Evolutionary conservation across 2,329 filamentous ascomycete species (phyloP), one percentile per base, ranked within the genome.

Genomic region (Nigrospora oryzae): DNA sequence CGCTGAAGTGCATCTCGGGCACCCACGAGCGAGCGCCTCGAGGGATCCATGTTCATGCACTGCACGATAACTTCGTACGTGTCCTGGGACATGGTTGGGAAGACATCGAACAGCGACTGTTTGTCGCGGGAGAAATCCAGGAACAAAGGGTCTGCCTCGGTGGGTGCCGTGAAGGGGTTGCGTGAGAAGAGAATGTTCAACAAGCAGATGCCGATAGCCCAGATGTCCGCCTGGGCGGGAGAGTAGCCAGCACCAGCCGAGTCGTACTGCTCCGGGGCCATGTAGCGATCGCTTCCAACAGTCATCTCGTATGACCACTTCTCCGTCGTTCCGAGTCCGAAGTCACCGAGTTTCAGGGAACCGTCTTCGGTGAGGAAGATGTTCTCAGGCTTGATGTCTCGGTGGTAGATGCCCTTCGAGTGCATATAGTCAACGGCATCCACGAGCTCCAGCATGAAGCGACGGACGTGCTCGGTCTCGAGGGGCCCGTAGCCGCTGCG

Each of bases 381-480:
- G 73, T 98, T 98, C 75, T 98, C 93, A 0, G 93, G 93, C 72
- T 98, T 98, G 79, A 98, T 96, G 66, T 98, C 93, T 49, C 93
- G 87, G 63, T 98, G 93, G 64, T 89, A 96, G 61, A 97, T 80
- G 52, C 89, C 90, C 64, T 90, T 90, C 51, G 79, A 77, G 65
- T 98, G 93, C 68, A 95, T 89, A 66, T 89, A 90, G 50, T 87
- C 83, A 41, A 98, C 86, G 42, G 91, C 88, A 61, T 87, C 84
- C 43, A 98, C 79, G 32, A 98, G 80, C 68, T 98, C 83, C 48
- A 96, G 73, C 93, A 98, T 97, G 72, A 97, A 96, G 53, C 88
- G 86, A 53, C 93, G 88, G 49, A 98, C 93, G 64, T 98, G 90
- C 62, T 96, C 89, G 2, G 93, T 97, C 72, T 96, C 88, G 42